Base-by-base conservation (phyloP, 2,329 filamentous ascomycete genomes). In the Aureobasidium sp. region DNA sequence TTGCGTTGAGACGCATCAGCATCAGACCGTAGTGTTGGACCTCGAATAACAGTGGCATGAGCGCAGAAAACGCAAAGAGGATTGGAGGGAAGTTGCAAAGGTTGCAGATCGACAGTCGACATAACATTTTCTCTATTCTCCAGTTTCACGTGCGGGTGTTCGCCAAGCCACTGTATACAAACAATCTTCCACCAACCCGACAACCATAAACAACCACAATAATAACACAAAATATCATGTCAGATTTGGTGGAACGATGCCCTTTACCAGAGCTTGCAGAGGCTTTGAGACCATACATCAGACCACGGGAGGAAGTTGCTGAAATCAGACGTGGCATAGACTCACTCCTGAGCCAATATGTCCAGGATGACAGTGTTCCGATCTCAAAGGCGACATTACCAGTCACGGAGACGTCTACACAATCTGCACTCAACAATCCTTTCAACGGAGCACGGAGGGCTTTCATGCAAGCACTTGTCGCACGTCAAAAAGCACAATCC, bases 251-350 rank as follows among this genome's bases (percentile, higher is more conserved):
- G 21, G 57, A 33, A 4, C 46, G 42, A 31, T 63, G 59, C 19
- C 61, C 61, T 25, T n/a, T 63, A 11, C 61, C 61, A n/a, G 61
- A 57, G 19, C 58, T 63, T 10, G 53, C 60, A 27, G 46, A 63
- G 17, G 61, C 61, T 13, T 29, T 63, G 27, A 21, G 29, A 13
- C 59, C 61, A n/a, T 63, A 63, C n/a, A 61, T 63, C 17, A 47
- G 27, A 13, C 23, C 60, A 10, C 59, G 59, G 11, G 23, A 57
- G 8, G 59, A 63, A 9, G 50, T 49, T 15, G 27, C 49, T 7
- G 29, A 55, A 9, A 63, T 61, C 15, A 37, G 61, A 23, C 46
- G 40, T 23, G 21, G 23, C 21, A 42, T 61, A 27, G 53, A 57
- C 23, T 25, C 45, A 9, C 27, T 50, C 25, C 29, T 61, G 15